Evolutionary conservation across 768 basidiomycete genomes (phyloP).

Genomic region (Termitomyces sp.): DNA sequence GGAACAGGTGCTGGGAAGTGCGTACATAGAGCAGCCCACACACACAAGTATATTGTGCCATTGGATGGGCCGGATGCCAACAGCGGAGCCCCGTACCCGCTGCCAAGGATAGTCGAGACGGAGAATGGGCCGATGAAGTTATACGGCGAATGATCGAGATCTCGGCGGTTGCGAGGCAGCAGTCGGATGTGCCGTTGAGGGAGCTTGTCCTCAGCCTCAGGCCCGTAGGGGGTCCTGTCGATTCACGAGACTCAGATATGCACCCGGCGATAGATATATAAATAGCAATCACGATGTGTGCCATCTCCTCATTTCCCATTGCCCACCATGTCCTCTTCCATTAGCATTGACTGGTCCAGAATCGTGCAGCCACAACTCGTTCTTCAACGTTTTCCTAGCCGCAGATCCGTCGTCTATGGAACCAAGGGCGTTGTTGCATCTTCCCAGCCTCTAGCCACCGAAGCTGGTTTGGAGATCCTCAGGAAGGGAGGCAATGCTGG

Average conservation of each 20-base stretch:
- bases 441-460: conserved; percentile 88
- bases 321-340: conserved; percentile 31
- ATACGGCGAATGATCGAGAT: neutral
- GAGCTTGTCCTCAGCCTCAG: no score
- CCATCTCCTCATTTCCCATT: neutral
- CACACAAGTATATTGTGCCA: neutral
- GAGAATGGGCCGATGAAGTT: neutral
- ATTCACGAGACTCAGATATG: neutral
- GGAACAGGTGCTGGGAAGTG: neutral
- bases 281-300: neutral
- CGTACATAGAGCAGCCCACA: neutral
- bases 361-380: conserved; percentile 66
- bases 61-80: neutral
- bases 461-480: conserved; percentile 90
- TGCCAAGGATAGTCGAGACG: neutral
- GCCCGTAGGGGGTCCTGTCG: neutral
- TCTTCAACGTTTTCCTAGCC: conserved; percentile 75
- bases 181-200: neutral
- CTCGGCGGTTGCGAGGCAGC: neutral
- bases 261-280: neutral
- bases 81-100: conserved; percentile 2
- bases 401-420: conserved; percentile 83
- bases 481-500: conserved; percentile 95
- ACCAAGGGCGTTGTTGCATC: conserved; percentile 87
- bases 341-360: conserved; percentile 51